These are phyloP conservation scores for Fusarium nygamai DNA, from an alignment of 2,329 filamentous ascomycete genomes.

Conservation along the genomic window DNA sequence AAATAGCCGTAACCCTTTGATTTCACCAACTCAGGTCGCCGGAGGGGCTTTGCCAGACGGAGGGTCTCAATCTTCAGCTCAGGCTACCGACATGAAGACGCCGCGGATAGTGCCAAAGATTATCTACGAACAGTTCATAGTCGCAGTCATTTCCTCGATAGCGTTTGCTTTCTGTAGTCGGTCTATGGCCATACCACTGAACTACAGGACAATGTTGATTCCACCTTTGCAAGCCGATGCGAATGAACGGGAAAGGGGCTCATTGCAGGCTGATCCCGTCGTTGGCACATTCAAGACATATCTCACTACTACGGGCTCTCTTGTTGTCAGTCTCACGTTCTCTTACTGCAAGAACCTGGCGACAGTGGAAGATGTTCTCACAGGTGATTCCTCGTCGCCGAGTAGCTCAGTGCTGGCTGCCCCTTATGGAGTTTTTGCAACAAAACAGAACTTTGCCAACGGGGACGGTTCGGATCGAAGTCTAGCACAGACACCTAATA, in stretches of 20 bases:
- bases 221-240: constrained; percentile 38
- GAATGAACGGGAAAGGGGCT: constrained; percentile 27
- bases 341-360: constrained; percentile 59
- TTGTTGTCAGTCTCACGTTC: constrained; percentile 61
- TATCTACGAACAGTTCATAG: constrained; percentile 64
- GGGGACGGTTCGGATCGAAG: constrained; percentile 44
- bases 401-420: constrained; percentile 62
- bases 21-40: constrained; percentile 30
- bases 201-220: constrained; percentile 63
- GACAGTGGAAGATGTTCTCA: constrained; percentile 56
- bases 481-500: constrained; percentile 62
- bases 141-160: constrained; percentile 62
- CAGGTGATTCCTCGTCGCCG: constrained; percentile 52
- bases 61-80: constrained; percentile 43
- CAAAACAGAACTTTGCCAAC: constrained; percentile 36
- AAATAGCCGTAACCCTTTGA: constrained; percentile 40
- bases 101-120: constrained; percentile 49
- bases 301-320: constrained; percentile 64
- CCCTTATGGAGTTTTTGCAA: constrained; percentile 59
- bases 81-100: constrained; percentile 40
- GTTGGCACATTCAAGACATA: constrained; percentile 64
- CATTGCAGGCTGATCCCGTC: constrained; percentile 42
- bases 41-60: constrained; percentile 37
- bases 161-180: constrained; percentile 60
- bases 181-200: constrained; percentile 62